Percentiles rank a stretch among this genome's conserved stretches.
Evolutionary conservation across 306 rosid genomes (phyloP).

Genomic region (Comarum palustre): DNA sequence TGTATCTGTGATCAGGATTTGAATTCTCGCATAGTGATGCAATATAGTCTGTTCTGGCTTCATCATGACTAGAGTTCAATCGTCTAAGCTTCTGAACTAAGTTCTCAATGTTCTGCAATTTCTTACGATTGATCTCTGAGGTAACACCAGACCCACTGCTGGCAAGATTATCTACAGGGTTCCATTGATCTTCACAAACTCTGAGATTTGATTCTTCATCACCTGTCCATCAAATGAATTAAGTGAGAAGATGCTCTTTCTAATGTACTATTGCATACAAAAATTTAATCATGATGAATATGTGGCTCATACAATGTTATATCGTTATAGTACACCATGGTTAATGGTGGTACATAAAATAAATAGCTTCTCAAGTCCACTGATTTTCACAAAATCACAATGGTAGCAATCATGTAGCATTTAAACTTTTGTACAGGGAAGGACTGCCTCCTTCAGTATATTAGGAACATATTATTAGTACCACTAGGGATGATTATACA

Average conservation of each 20-base stretch:
- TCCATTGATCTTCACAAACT: slow-evolving; percentile 54
- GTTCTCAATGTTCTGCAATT: slow-evolving; percentile 66
- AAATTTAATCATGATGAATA: neutral
- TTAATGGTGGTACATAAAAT: neutral
- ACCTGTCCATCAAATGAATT: slow-evolving; percentile 36
- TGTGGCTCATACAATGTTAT: neutral
- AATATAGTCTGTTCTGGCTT: slow-evolving; percentile 68
- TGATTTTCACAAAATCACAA: neutral
- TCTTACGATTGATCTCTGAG: slow-evolving; percentile 62
- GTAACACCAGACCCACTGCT: slow-evolving; percentile 35
- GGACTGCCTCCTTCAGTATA: neutral
- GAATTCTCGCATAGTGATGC: slow-evolving; percentile 75
- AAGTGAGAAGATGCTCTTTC: slow-evolving; percentile 14
- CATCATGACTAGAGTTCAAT: slow-evolving; percentile 71
- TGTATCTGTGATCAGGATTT: slow-evolving; percentile 78
- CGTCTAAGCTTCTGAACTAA: slow-evolving; percentile 77
- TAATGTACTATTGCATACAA: neutral
- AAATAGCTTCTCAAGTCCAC: neutral
- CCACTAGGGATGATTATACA: too few relatives aligned
- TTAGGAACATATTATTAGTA: neutral
- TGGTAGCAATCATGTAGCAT: neutral
- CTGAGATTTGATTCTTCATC: slow-evolving; percentile 41
- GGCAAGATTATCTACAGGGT: slow-evolving; percentile 35
- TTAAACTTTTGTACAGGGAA: neutral
- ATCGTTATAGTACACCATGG: neutral